Percentiles rank a stretch among this genome's conserved stretches.
These are phyloP conservation scores for Croton setiger DNA, from an alignment of 441 rosid species.

Conservation along the genomic window DNA sequence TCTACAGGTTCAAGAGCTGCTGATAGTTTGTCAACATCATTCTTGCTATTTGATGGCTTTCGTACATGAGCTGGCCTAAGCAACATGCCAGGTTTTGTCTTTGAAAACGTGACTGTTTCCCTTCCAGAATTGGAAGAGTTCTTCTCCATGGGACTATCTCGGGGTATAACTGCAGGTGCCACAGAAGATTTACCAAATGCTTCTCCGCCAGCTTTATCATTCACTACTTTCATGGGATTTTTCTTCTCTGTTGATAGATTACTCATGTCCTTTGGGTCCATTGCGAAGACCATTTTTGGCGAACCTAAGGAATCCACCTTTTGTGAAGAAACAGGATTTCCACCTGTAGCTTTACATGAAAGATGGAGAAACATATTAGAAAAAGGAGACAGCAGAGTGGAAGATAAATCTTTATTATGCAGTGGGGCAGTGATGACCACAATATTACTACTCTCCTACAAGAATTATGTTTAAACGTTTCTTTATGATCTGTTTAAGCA, in stretches of 20 bases:
- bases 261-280: conserved; percentile 36
- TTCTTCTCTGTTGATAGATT: conserved; percentile 35
- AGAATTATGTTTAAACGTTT: not conserved
- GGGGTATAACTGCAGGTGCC: conserved; percentile 36
- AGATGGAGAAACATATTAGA: conserved; percentile 28
- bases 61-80: conserved; percentile 79
- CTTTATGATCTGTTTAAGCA: not conserved
- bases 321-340: conserved; percentile 45
- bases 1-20: conserved; percentile 39
- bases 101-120: conserved; percentile 62
- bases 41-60: conserved; percentile 52
- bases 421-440: not conserved
- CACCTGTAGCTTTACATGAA: conserved; percentile 58
- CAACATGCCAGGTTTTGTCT: conserved; percentile 85
- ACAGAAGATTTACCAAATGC: conserved; percentile 34
- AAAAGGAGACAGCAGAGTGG: not conserved
- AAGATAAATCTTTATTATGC: conserved; percentile 6
- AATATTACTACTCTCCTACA: not conserved
- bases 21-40: conserved; percentile 48
- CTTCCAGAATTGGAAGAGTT: conserved; percentile 43
- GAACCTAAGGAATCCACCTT: conserved; percentile 40
- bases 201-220: conserved; percentile 42
- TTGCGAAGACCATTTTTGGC: conserved; percentile 33
- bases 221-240: conserved; percentile 24
- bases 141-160: conserved; percentile 46